These are phyloP conservation scores for Parachlorella kessleri DNA, from an alignment of 139 green algal genomes.

Conservation along the genomic window DNA sequence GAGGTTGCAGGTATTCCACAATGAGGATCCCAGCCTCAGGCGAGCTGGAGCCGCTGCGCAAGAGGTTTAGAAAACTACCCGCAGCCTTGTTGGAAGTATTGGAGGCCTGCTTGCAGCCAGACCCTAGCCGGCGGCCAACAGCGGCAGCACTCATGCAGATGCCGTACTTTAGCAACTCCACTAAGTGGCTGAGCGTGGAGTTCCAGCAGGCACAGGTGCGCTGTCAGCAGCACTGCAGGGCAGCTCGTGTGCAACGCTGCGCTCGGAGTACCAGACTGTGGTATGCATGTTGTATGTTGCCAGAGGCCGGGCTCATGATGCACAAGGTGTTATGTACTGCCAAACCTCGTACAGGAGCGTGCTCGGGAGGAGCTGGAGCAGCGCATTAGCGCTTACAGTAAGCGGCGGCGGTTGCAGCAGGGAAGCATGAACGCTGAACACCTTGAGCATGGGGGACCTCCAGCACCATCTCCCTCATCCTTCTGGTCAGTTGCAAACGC, in stretches of 20 bases:
- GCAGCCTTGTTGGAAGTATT: slow-evolving; percentile 45
- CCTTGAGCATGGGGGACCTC: no score
- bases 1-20: slow-evolving; percentile 31
- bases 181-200: slow-evolving; percentile 5
- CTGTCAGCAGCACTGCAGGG: background rate
- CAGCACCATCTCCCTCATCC: no score
- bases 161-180: slow-evolving; percentile 51
- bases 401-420: slow-evolving; percentile 29
- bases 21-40: slow-evolving; percentile 36
- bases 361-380: slow-evolving; percentile 22
- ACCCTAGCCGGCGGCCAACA: slow-evolving; percentile 47
- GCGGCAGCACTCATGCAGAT: slow-evolving; percentile 53
- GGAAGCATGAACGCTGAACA: background rate
- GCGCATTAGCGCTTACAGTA: slow-evolving; percentile 11
- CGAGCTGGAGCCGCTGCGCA: slow-evolving; percentile 35
- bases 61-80: slow-evolving; percentile 35
- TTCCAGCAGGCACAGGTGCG: slow-evolving; percentile 1
- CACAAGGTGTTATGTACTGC: background rate
- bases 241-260: slow-evolving; percentile 10
- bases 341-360: slow-evolving; percentile 3
- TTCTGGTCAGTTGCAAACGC: no score
- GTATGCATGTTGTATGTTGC: no score
- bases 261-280: background rate
- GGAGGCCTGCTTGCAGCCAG: slow-evolving; percentile 54
- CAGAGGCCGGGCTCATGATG: background rate